Base-by-base conservation (phyloP, 2,329 filamentous ascomycete species). In the Reticulascus tulasneorum region DNA sequence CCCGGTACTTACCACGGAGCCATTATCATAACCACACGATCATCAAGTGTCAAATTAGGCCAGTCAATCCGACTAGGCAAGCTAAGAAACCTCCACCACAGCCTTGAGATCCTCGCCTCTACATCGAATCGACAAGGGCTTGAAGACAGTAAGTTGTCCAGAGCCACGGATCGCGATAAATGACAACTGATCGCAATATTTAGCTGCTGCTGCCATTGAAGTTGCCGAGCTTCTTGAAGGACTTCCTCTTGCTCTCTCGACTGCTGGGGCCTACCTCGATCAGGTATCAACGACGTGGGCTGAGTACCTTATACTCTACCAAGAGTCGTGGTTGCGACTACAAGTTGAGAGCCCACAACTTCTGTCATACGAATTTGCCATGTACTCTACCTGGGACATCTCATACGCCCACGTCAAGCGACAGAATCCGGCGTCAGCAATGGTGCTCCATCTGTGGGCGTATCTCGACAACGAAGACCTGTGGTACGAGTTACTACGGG, bases 171-270 rank as follows among this genome's bases (percentile, higher is more conserved):
- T n/a, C n/a, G n/a, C n/a, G n/a, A n/a, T 38, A 27, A 33, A 19
- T 17, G 2, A 39, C 27, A n/a, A n/a, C n/a, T n/a, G n/a, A n/a
- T n/a, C n/a, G n/a, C n/a, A n/a, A n/a, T n/a, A 9, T 29, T 9
- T 37, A 64, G 55, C 63, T 48, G 16, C 41, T 20, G 52, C 52
- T 42, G 52, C 52, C 11, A 16, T 32, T 21, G 13, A 42, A 11
- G 56, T 69, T 39, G 52, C 53, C 3, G 38, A 47, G 22, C 47
- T 50, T 31, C 60, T 73, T 1, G 60, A 66, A 39, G 63, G 69
- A 5, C 58, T 71, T 19, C 67, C 66, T 10, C 56, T 74, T 20
- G 67, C 68, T 2, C 56, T 73, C 12, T 50, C 65, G 5, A 62
- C 65, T 12, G 68, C 69, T 13, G 65, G 66, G 6, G 55, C 63